phyloP scores from a whole-genome alignment of 2,329 filamentous ascomycete species.

The Sporothrix inflata region DNA sequence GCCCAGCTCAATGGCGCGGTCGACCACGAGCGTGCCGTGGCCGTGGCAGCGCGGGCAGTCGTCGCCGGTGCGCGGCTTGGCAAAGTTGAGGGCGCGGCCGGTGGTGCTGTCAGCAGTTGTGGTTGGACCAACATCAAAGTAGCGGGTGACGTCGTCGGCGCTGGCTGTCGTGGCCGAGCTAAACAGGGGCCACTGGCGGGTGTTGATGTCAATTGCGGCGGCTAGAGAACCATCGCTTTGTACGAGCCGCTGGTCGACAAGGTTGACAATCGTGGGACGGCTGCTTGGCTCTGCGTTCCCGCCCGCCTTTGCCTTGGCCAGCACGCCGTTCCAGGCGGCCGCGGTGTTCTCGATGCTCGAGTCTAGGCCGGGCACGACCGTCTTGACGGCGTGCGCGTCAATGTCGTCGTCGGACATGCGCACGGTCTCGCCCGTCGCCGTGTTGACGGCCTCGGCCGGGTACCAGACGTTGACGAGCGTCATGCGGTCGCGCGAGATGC shows the following conservation, averaged over 20 bases:
- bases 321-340: slow-evolving; percentile 51
- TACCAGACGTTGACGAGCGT: slow-evolving; percentile 74
- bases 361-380: slow-evolving; percentile 68
- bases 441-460: slow-evolving; percentile 43
- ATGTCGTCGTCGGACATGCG: slow-evolving; percentile 42
- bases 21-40: slow-evolving; percentile 62
- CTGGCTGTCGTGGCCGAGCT: neutral
- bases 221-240: neutral
- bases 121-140: neutral
- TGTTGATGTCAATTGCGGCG: neutral
- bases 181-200: slow-evolving; percentile 22
- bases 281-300: neutral
- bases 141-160: neutral
- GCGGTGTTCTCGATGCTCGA: slow-evolving; percentile 64
- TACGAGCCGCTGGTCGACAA: slow-evolving; percentile 44
- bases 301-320: slow-evolving; percentile 37
- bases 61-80: slow-evolving; percentile 69
- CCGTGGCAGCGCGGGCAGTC: slow-evolving; percentile 69
- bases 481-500: slow-evolving; percentile 67
- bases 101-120: neutral
- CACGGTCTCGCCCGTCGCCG: slow-evolving; percentile 31
- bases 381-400: slow-evolving; percentile 66
- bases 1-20: slow-evolving; percentile 83
- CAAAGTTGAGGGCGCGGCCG: slow-evolving; percentile 59
- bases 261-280: slow-evolving; percentile 40